A percentile compares a stretch with the other conserved stretches of the same genome.
These are phyloP conservation scores for Globisporangium uncinulatum DNA, from an alignment of 352 stramenopile genomes.

Conservation along the genomic window DNA sequence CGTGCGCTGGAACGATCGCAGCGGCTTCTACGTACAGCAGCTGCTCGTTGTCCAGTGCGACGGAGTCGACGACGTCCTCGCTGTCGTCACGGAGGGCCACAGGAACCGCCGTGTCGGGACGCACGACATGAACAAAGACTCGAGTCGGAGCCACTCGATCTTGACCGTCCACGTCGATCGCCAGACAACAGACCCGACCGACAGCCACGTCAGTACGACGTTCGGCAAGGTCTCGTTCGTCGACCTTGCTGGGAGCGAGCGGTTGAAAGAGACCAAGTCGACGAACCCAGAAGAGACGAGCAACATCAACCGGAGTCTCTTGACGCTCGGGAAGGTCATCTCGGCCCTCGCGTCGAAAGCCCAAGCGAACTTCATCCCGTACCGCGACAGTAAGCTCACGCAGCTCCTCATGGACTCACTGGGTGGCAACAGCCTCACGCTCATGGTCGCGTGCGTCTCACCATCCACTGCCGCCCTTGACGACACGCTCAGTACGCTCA, in stretches of 20 bases:
- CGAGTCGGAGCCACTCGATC: conserved; percentile 72
- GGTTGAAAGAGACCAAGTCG: conserved; percentile 68
- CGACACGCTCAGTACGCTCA: conserved; percentile 81
- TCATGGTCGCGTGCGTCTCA: conserved; percentile 84
- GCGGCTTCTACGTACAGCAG: conserved; percentile 77
- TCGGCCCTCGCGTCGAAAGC: conserved; percentile 55
- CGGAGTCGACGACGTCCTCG: conserved; percentile 63
- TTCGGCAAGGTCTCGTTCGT: conserved; percentile 81
- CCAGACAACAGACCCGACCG: conserved; percentile 36
- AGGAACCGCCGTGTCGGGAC: conserved; percentile 57
- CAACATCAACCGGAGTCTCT: conserved; percentile 82
- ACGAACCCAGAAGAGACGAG: conserved; percentile 68
- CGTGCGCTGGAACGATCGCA: conserved; percentile 66
- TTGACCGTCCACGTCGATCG: conserved; percentile 71
- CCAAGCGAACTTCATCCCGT: conserved; percentile 57
- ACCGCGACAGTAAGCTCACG: conserved; percentile 82
- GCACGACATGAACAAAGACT: conserved; percentile 80
- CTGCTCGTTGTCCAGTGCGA: conserved; percentile 72
- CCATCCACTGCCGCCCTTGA: conserved; percentile 48
- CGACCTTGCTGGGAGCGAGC: conserved; percentile 69
- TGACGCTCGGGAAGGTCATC: conserved; percentile 84
- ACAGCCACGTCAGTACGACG: conserved; percentile 43
- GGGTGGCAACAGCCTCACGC: conserved; percentile 69
- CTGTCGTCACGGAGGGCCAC: conserved; percentile 71
- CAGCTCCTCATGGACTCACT: conserved; percentile 85